Percentiles rank a stretch among this genome's conserved stretches.
Conservation (phyloP, 2,329 filamentous ascomycete genomes). For the Zymoseptoria passerinii region DNA sequence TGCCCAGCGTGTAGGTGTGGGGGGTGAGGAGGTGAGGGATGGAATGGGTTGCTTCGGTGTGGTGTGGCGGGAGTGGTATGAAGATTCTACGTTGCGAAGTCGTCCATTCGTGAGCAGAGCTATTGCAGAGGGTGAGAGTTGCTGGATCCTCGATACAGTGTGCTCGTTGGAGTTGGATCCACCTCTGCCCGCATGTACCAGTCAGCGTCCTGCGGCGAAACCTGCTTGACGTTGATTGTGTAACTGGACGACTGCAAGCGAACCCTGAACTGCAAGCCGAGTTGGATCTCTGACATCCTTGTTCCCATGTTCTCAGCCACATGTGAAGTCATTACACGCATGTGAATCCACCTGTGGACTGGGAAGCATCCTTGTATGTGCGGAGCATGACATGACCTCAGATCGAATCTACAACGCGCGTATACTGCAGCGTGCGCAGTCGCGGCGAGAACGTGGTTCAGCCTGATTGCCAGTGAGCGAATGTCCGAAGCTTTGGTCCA, state of each 20-base stretch:
- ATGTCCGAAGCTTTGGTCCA: neutral
- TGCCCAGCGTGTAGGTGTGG: neutral
- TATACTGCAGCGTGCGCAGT: neutral
- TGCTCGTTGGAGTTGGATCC: neutral
- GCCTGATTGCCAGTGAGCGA: neutral
- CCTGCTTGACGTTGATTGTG: conserved; percentile 6
- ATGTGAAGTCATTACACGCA: neutral
- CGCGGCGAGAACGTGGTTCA: neutral
- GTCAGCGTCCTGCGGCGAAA: conserved; percentile 2
- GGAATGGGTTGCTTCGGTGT: neutral
- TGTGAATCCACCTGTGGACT: neutral
- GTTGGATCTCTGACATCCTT: conserved; percentile 1
- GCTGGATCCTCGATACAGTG: neutral
- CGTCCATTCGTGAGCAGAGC: neutral
- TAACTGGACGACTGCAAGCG: neutral
- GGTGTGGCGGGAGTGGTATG: neutral
- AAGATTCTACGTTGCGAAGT: neutral
- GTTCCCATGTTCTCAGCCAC: conserved; percentile 3
- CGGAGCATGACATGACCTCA: neutral
- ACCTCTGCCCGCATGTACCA: neutral
- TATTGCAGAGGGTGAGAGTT: neutral
- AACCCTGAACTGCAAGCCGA: neutral
- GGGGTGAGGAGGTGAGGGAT: neutral
- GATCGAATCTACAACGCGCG: neutral
- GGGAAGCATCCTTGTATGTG: neutral